Evolutionary conservation across 2,329 filamentous ascomycete species (phyloP).

Genomic region (Ceratocystis colombiana): DNA sequence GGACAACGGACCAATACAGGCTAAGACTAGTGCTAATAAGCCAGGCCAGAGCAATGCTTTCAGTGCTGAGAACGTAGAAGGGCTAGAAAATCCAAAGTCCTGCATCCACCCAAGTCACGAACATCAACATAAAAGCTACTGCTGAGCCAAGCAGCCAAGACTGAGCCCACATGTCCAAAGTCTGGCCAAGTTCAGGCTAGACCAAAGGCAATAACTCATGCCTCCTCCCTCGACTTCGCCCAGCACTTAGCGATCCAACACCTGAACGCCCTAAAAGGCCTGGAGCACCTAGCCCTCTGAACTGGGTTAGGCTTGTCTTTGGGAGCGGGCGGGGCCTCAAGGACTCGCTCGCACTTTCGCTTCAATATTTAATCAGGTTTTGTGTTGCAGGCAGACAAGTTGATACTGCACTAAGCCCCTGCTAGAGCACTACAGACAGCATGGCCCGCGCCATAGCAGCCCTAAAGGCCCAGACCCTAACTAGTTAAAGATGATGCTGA

Average conservation of each 20-base stretch:
- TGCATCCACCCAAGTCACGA: no score
- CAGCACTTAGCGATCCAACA: neutral
- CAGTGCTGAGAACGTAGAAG: no score
- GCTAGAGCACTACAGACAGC: no score
- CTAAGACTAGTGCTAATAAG: no score
- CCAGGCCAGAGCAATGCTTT: neutral
- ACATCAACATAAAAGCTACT: neutral
- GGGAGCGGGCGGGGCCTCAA: neutral
- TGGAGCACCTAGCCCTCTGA: slow-evolving; percentile 4
- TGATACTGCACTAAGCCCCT: no score
- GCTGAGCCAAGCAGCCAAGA: neutral
- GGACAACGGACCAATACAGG: no score
- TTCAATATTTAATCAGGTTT: no score
- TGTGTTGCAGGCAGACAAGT: no score
- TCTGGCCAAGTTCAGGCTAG: neutral
- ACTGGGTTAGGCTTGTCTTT: slow-evolving; percentile 1
- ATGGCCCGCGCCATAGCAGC: neutral
- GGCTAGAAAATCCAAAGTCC: no score
- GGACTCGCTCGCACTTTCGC: slow-evolving; percentile 8
- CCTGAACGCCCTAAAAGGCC: slow-evolving; percentile 8
- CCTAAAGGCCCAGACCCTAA: neutral
- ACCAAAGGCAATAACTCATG: neutral
- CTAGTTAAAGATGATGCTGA: neutral
- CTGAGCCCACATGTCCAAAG: neutral
- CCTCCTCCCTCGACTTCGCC: neutral